These are phyloP conservation scores for Chytriomyces hyalinus DNA, from an alignment of 192 early-diverging fungal species.

Conservation along the genomic window DNA sequence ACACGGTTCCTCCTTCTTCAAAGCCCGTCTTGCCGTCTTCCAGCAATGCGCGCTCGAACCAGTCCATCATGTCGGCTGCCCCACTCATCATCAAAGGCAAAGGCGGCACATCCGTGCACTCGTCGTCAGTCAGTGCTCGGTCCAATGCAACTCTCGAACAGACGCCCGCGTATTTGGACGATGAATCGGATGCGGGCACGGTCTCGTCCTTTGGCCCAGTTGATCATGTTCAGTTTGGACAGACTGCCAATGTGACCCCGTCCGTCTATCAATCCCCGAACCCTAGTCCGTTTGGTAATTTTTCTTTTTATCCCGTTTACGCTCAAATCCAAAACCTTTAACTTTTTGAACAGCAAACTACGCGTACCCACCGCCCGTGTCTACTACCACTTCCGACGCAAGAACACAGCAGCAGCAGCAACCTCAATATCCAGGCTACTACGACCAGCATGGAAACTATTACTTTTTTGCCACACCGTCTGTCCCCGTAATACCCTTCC, in stretches of 20 bases:
- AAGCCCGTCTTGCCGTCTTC: too few relatives aligned
- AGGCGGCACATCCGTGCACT: neutral
- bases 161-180: neutral
- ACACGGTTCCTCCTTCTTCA: neutral
- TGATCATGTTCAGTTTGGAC: neutral
- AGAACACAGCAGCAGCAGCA: too few relatives aligned
- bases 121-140: neutral
- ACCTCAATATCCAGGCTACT: neutral
- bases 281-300: too few relatives aligned
- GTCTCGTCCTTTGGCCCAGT: neutral
- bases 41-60: too few relatives aligned
- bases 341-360: too few relatives aligned
- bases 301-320: too few relatives aligned
- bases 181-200: neutral
- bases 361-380: too few relatives aligned
- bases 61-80: neutral
- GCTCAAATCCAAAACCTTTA: too few relatives aligned
- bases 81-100: neutral
- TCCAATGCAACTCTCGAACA: neutral
- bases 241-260: neutral
- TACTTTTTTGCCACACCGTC: neutral
- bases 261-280: neutral
- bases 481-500: neutral
- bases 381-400: too few relatives aligned
- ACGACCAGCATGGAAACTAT: slow-evolving; percentile 8